These are phyloP conservation scores for Talaromyces ruber DNA, from an alignment of 495 filamentous ascomycete genomes.

Conservation along the genomic window DNA sequence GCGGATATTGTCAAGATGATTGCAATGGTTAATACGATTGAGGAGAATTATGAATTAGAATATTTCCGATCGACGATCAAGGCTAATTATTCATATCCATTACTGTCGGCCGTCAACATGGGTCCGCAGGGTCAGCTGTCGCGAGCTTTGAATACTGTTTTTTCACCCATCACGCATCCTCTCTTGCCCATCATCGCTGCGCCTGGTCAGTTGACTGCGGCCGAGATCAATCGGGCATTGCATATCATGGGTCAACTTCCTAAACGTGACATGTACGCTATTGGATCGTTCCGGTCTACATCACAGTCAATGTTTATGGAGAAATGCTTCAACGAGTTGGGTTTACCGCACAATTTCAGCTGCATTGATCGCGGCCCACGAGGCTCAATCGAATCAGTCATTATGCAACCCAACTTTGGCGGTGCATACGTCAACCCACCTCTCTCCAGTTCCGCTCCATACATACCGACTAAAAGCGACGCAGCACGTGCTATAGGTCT, in stretches of 20 bases:
- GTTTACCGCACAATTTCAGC: constrained; percentile 69
- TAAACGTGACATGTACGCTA: constrained; percentile 70
- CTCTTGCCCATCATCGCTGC: constrained; percentile 77
- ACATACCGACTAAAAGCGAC: constrained; percentile 58
- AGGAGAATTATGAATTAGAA: constrained; percentile 81
- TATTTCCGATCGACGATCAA: constrained; percentile 76
- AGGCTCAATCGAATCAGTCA: constrained; percentile 55
- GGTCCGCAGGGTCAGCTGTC: constrained; percentile 75
- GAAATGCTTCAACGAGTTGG: constrained; percentile 81
- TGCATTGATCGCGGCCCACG: constrained; percentile 63
- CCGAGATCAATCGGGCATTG: constrained; percentile 72
- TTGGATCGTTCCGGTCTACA: constrained; percentile 61
- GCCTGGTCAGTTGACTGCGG: constrained; percentile 72
- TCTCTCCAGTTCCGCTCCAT: constrained; percentile 38
- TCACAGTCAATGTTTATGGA: constrained; percentile 78
- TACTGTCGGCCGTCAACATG: constrained; percentile 80
- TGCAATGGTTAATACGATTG: constrained; percentile 63
- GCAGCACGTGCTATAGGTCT: constrained; percentile 67
- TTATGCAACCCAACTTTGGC: constrained; percentile 63
- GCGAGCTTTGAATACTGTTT: constrained; percentile 70
- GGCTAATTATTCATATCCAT: constrained; percentile 53
- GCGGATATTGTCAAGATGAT: constrained; percentile 88
- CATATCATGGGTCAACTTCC: constrained; percentile 73
- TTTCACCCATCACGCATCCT: constrained; percentile 80
- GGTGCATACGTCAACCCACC: constrained; percentile 72